Evolutionary conservation across 176 grass and related monocot genomes (phyloP), one percentile per base, ranked within the genome.

Genomic region (Dactylis glomerata): DNA sequence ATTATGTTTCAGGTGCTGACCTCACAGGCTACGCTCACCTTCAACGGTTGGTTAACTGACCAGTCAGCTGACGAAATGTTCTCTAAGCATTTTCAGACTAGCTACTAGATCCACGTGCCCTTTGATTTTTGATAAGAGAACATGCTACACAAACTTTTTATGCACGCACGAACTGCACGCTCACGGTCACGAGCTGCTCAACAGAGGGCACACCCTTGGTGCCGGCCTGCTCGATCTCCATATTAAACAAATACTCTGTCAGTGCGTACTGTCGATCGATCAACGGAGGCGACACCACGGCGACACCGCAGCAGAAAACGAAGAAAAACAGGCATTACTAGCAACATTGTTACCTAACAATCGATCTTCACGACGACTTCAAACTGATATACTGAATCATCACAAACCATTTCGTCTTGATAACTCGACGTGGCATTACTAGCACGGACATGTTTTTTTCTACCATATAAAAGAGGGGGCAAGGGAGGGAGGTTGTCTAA

Each of bases 11-110:
- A 58, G 23, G 38, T 69, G 67, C 51, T 71, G 65, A 71, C 45
- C 27, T 56, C 15, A 27, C 31, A 68, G 5, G 78, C 44, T 51
- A 0, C 55, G 47, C 15, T 22, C 33, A 6, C 3, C 70, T 79
- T 84, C 44, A 26, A 79, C 44, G 44, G 30, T 71, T 71, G 72
- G 49, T 68, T 44, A 62, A 62, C 63, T 16, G 13, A 81, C 31
- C 36, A 63, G 32, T 34, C n/a, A 63, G n/a, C 10, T 65, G 15
- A 5, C 10, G 37, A 61, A 22, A 57, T 41, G 31, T 32, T 34
- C 27, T 62, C 23, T 23, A 5, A 62, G 52, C 24, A 17, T 71
- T 71, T 71, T 62, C 86, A 19, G 19, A 56, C 24, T 36, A 36
- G 34, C 34, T 4, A 16, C 51, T 82, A 26, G 49, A 52, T 47